A percentile compares a stretch with the other conserved stretches of the same genome.
phyloP scores from a whole-genome alignment of 345 rosid genomes.

The Mangifera indica region DNA sequence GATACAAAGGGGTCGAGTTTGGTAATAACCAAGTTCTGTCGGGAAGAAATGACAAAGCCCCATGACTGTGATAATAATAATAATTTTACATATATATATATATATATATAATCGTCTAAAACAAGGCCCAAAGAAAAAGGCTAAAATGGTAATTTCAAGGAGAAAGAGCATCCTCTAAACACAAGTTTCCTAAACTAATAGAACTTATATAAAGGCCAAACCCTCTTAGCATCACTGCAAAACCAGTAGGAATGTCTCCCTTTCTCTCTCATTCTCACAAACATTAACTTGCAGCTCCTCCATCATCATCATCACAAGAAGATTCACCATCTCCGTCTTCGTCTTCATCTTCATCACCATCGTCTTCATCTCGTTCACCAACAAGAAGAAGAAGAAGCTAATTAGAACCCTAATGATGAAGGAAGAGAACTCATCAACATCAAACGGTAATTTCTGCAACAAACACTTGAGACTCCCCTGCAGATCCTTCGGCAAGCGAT shows the following conservation, averaged over 20 bases:
- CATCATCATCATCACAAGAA: too few species aligned
- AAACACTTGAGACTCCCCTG: conserved; percentile 37
- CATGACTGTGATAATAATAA: too few species aligned
- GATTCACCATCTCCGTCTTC: neutral
- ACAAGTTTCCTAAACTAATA: conserved; percentile 13
- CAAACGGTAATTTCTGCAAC: conserved; percentile 23
- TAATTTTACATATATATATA: neutral
- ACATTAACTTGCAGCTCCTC: too few species aligned
- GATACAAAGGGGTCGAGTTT: too few species aligned
- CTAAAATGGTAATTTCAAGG: conserved; percentile 13
- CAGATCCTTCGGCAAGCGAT: conserved; percentile 40
- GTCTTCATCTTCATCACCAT: too few species aligned
- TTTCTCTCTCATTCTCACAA: neutral
- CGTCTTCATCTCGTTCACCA: neutral
- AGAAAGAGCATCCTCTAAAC: neutral
- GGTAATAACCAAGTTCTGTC: too few species aligned
- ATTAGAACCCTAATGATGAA: conserved; percentile 12
- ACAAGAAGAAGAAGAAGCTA: neutral
- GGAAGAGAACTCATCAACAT: conserved; percentile 19
- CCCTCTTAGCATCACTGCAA: conserved; percentile 19
- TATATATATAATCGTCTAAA: neutral
- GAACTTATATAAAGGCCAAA: conserved; percentile 32
- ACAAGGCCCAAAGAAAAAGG: neutral
- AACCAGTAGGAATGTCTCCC: conserved; percentile 15
- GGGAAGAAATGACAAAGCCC: too few species aligned